phyloP scores from a whole-genome alignment of 129 eudicot species.

The Heracleum sosnowskyi region DNA sequence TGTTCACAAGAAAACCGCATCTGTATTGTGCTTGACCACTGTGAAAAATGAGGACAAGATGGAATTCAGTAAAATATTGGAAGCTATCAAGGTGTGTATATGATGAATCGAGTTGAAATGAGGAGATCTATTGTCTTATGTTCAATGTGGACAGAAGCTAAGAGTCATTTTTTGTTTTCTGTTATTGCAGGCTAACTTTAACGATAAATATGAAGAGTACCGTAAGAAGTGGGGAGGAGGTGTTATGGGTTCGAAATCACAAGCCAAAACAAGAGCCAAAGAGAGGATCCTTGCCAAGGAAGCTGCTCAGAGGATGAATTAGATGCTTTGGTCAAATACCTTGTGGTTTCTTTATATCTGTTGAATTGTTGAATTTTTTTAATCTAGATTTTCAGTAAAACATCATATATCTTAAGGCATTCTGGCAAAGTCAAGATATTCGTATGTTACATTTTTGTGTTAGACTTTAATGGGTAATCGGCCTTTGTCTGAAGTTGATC shows the following conservation, averaged over 20 bases:
- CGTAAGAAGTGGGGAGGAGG: slow-evolving; percentile 98
- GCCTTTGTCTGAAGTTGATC: background rate
- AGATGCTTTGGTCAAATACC: background rate
- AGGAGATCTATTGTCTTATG: background rate
- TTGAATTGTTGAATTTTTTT: background rate
- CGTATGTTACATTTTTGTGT: background rate
- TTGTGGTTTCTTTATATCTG: background rate
- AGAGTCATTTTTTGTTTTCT: background rate
- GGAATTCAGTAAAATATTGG: slow-evolving; percentile 84
- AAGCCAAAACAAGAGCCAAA: slow-evolving; percentile 82
- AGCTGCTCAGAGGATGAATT: slow-evolving; percentile 72
- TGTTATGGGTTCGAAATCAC: slow-evolving; percentile 88
- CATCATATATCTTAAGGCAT: background rate
- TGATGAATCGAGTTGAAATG: background rate
- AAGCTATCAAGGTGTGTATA: slow-evolving; percentile 64
- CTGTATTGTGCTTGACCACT: slow-evolving; percentile 70
- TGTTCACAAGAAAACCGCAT: slow-evolving; percentile 77
- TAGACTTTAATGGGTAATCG: background rate
- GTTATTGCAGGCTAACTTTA: slow-evolving; percentile 64
- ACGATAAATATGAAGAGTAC: slow-evolving; percentile 76
- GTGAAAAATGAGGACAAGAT: slow-evolving; percentile 82
- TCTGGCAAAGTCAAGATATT: background rate
- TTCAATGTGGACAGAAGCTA: background rate
- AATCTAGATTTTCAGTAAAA: background rate
- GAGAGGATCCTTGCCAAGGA: slow-evolving; percentile 84